Evolutionary conservation across 495 filamentous ascomycete species (phyloP).

Genomic region (Arthonia radiata): DNA sequence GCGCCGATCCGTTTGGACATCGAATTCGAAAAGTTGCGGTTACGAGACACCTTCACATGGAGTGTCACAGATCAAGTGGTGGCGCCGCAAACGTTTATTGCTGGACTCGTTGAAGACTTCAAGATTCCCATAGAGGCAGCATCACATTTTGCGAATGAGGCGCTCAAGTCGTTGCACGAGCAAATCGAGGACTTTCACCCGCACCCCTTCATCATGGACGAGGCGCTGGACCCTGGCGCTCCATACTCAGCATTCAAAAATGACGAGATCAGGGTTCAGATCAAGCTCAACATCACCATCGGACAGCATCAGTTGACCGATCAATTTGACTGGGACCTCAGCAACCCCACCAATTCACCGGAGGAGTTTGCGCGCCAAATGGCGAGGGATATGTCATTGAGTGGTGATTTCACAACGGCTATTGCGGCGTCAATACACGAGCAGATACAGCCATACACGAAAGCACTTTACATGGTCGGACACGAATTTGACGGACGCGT

Average conservation of each 20-base stretch:
- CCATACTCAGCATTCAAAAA: constrained; percentile 92
- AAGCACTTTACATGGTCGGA: constrained; percentile 73
- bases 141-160: constrained; percentile 42
- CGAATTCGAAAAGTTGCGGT: constrained; percentile 83
- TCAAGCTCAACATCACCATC: constrained; percentile 95
- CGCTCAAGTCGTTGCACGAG: constrained; percentile 58
- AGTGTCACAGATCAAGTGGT: constrained; percentile 81
- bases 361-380: constrained; percentile 82
- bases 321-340: constrained; percentile 98
- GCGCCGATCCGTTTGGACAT: constrained; percentile 82
- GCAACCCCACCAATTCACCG: constrained; percentile 74
- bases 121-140: constrained; percentile 43
- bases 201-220: constrained; percentile 69
- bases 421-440: constrained; percentile 95
- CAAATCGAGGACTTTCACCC: constrained; percentile 86
- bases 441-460: constrained; percentile 79
- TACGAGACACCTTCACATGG: constrained; percentile 96
- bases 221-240: constrained; percentile 66
- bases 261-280: constrained; percentile 87
- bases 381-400: constrained; percentile 72
- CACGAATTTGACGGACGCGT: constrained; percentile 90
- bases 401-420: constrained; percentile 88
- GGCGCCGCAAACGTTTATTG: constrained; percentile 53
- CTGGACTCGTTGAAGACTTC: constrained; percentile 79
- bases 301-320: constrained; percentile 83